These are phyloP conservation scores for Lepidium didymum DNA, from an alignment of 345 rosid species.

Conservation along the genomic window DNA sequence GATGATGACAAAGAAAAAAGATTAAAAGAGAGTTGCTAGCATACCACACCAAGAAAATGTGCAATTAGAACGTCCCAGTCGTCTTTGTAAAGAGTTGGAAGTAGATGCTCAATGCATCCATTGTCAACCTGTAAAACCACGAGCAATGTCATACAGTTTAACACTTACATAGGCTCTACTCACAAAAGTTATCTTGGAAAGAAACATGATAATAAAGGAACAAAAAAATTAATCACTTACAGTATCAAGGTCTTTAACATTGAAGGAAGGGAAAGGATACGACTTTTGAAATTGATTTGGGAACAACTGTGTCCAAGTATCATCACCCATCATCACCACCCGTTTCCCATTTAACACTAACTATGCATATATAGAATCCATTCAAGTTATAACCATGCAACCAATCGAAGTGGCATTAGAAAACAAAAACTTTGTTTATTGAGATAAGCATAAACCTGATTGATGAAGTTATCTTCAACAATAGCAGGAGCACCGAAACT, in stretches of 20 bases:
- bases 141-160: background rate
- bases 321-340: conserved; percentile 93
- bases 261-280: conserved; percentile 91
- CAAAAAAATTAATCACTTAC: conserved; percentile 32
- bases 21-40: conserved; percentile 4
- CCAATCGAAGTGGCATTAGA: background rate
- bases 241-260: conserved; percentile 88
- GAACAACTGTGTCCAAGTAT: conserved; percentile 87
- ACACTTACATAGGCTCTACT: background rate
- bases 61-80: conserved; percentile 97
- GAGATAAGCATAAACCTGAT: conserved; percentile 43
- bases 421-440: background rate
- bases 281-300: conserved; percentile 77
- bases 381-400: background rate
- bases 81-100: conserved; percentile 62
- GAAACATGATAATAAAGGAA: background rate
- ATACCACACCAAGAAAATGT: conserved; percentile 97
- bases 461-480: conserved; percentile 74
- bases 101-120: conserved; percentile 78
- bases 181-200: background rate
- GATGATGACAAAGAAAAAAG: background rate
- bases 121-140: conserved; percentile 58
- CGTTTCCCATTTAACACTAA: conserved; percentile 71
- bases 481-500: conserved; percentile 96
- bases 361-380: conserved; percentile 29